A percentile compares a stretch with the other conserved stretches of the same genome.
Conservation (phyloP, 1,284 basidiomycete species). For the Phlebopus sp. region DNA sequence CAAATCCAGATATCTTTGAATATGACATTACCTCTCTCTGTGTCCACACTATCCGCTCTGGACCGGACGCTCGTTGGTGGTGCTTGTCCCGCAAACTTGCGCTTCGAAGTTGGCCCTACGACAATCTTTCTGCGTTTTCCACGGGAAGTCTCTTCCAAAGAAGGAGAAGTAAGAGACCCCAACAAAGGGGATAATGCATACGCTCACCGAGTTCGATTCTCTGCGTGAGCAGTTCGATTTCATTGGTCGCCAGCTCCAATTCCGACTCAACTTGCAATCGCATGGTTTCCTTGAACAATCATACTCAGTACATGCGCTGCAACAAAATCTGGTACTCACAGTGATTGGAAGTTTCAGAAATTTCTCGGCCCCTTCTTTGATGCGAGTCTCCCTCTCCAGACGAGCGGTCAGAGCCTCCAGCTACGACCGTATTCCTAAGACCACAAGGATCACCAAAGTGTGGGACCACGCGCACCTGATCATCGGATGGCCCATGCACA, state of each 20-base stretch:
- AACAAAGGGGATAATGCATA: neutral
- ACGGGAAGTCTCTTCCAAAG: constrained; percentile 38
- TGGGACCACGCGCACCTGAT: constrained; percentile 27
- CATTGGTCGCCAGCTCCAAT: constrained; percentile 65
- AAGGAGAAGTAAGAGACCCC: neutral
- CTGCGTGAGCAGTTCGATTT: constrained; percentile 64
- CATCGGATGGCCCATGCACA: constrained; percentile 23
- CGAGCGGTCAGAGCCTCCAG: constrained; percentile 63
- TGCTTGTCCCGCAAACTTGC: constrained; percentile 38
- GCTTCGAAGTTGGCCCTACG: constrained; percentile 31
- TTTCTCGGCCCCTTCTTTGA: constrained; percentile 85
- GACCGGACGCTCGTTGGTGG: constrained; percentile 25
- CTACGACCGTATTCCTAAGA: constrained; percentile 37
- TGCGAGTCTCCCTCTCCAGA: constrained; percentile 70
- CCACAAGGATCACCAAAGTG: neutral
- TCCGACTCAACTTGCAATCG: constrained; percentile 75
- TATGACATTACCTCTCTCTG: constrained; percentile 25
- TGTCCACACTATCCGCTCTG: constrained; percentile 40
- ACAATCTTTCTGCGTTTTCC: constrained; percentile 38
- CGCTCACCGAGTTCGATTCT: constrained; percentile 61
- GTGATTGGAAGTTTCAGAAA: constrained; percentile 66
- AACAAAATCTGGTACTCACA: constrained; percentile 37
- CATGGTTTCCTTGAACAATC: constrained; percentile 50
- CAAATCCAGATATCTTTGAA: neutral
- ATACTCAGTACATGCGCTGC: constrained; percentile 9